A percentile compares a stretch with the other conserved stretches of the same genome.
phyloP scores from a whole-genome alignment of 768 basidiomycete species.

The Lentinula edodes region DNA sequence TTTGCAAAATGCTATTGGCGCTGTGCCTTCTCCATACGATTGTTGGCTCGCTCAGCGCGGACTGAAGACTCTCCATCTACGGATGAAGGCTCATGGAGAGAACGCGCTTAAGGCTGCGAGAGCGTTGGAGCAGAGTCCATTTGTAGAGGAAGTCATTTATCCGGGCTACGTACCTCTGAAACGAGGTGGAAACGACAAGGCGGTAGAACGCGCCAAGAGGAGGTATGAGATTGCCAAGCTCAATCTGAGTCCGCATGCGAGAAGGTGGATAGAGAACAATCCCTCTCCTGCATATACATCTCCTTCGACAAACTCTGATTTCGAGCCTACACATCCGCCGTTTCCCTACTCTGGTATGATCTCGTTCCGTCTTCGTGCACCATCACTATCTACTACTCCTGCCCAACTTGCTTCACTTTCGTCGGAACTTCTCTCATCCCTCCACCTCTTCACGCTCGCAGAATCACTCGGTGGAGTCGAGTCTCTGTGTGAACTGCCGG shows the following conservation, averaged over 20 bases:
- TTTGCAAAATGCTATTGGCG: slow-evolving; percentile 86
- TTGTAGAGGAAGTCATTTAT: slow-evolving; percentile 82
- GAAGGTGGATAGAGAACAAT: slow-evolving; percentile 45
- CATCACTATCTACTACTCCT: not conserved
- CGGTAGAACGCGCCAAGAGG: not conserved
- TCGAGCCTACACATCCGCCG: slow-evolving; percentile 27
- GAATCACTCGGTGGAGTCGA: slow-evolving; percentile 93
- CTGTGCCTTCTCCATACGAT: slow-evolving; percentile 82
- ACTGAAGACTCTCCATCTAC: slow-evolving; percentile 83
- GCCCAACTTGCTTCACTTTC: not conserved
- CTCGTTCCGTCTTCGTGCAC: slow-evolving; percentile 60
- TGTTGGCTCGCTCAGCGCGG: slow-evolving; percentile 88
- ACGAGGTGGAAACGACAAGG: not conserved
- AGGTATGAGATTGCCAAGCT: slow-evolving; percentile 59
- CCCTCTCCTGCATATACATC: slow-evolving; percentile 15
- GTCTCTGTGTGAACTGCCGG: slow-evolving; percentile 82
- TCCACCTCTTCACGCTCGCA: slow-evolving; percentile 72
- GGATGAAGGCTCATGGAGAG: slow-evolving; percentile 81
- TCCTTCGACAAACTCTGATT: slow-evolving; percentile 15
- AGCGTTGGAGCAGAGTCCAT: slow-evolving; percentile 44
- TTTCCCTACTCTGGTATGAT: slow-evolving; percentile 94
- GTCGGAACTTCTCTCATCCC: slow-evolving; percentile 53
- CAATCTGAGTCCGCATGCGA: slow-evolving; percentile 65
- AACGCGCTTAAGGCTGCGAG: slow-evolving; percentile 77
- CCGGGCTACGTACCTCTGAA: slow-evolving; percentile 72